phyloP scores from a whole-genome alignment of 805 yeast genomes.

The Starmerella sirachaensis region DNA sequence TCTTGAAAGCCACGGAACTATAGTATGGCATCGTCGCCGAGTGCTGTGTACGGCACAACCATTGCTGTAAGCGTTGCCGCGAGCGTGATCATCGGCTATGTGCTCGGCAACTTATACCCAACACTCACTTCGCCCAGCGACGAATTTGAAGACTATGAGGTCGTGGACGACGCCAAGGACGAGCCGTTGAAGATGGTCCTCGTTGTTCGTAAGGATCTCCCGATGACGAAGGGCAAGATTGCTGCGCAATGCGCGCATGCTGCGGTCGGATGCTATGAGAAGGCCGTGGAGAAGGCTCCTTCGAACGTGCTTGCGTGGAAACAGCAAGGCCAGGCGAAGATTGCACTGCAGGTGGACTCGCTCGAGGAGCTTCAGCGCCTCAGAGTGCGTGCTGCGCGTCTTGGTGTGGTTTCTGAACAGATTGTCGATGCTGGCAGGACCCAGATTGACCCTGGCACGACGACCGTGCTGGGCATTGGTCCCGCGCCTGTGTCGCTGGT shows the following conservation, averaged over 20 bases:
- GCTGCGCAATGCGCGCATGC: slow-evolving; percentile 99
- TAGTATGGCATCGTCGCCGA: no score
- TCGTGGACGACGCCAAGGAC: slow-evolving; percentile 5
- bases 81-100: slow-evolving; percentile 6
- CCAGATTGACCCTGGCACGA: slow-evolving; percentile 90
- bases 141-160: slow-evolving; percentile 14
- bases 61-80: background rate
- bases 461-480: slow-evolving; percentile 92
- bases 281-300: slow-evolving; percentile 45
- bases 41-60: no score
- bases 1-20: no score
- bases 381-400: slow-evolving; percentile 66
- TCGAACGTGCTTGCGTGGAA: slow-evolving; percentile 65
- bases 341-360: slow-evolving; percentile 52
- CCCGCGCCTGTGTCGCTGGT: slow-evolving; percentile 78
- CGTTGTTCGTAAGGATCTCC: slow-evolving; percentile 75
- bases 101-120: no score
- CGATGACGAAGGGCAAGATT: slow-evolving; percentile 88
- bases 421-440: slow-evolving; percentile 97
- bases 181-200: slow-evolving; percentile 50
- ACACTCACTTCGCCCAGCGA: no score
- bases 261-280: slow-evolving; percentile 76
- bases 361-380: slow-evolving; percentile 62
- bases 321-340: slow-evolving; percentile 81
- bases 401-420: slow-evolving; percentile 65